Base-by-base conservation (phyloP, 2,329 filamentous ascomycete species). In the Neonectria neomacrospora region DNA sequence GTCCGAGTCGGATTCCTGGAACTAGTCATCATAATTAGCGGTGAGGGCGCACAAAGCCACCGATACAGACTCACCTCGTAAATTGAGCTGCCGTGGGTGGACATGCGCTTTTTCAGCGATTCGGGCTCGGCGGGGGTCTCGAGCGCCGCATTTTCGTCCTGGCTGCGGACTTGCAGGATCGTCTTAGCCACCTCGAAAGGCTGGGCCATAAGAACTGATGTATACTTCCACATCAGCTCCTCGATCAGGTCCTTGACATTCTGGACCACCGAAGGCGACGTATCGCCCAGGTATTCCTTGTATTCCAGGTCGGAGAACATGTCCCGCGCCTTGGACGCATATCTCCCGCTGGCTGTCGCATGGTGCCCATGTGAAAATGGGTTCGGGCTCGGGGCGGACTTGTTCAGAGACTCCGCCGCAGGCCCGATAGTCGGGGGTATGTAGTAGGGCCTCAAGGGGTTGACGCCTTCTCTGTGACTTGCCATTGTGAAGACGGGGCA, bases 101-200 rank as follows among this genome's bases (percentile, higher is more conserved):
- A 72, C 28, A 64, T 71, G 58, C 70, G 77, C 64, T 67, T 80
- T 73, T 55, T 64, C 53, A 50, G 66, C 8, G 58, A 55, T 44
- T 75, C 74, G 14, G 66, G 71, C 34, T 74, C 70, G 26, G 58
- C 53, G n/a, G 67, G 64, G 18, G 70, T 61, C 16, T 68, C 61
- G 39, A 75, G 54, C 10, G 70, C 65, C 42, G 81, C 82, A 37
- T 80, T 71, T 55, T 82, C 82, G 69, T 86, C 85, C 71, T 89
- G 86, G 66, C 78, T 80, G 68, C 85, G 88, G 54, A 94, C 88
- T 80, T 99, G 96, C 71, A 99, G 81, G 59, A 98, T 88, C 14
- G 91, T 96, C 85, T 97, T 98, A 74, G 95, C 94, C 61, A 97
- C 94, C 82, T 98, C 96, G 78, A 99, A 98, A 14, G 96, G 96